These are phyloP conservation scores for Trichoderma simmonsii DNA, from an alignment of 2,329 filamentous ascomycete genomes.

Conservation along the genomic window DNA sequence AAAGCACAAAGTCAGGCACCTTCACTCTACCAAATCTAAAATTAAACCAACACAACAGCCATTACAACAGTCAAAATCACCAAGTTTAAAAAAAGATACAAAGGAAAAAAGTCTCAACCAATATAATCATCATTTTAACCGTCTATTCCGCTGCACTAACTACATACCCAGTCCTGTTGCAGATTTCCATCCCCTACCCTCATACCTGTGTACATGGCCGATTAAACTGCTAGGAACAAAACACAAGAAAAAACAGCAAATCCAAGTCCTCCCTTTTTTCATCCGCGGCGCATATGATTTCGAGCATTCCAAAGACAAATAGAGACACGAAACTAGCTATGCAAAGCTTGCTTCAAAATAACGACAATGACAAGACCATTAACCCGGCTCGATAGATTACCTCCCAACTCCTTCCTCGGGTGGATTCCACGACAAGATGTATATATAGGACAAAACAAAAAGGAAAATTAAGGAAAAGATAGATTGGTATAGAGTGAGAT, in stretches of 20 bases:
- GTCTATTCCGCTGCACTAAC: conserved; percentile 12
- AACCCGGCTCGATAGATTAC: conserved; percentile 11
- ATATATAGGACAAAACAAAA: not conserved
- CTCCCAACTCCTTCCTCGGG: conserved; percentile 3
- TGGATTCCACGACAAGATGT: not conserved
- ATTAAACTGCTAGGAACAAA: conserved; percentile 15
- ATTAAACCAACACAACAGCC: not conserved
- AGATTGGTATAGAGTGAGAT: not conserved
- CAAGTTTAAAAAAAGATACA: too few species aligned
- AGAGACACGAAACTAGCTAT: conserved; percentile 1
- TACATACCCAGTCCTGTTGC: conserved; percentile 12
- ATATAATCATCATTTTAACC: conserved; percentile 4
- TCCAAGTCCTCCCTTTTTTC: conserved; percentile 4
- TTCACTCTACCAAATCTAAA: not conserved
- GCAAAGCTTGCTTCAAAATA: conserved; percentile 4
- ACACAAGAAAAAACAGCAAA: not conserved
- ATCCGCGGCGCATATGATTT: not conserved
- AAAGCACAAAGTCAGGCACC: not conserved
- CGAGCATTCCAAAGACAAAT: not conserved
- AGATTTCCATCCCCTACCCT: conserved; percentile 4
- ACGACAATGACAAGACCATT: conserved; percentile 6
- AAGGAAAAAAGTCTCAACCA: not conserved
- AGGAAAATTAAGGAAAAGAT: not conserved
- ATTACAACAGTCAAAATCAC: not conserved
- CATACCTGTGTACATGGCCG: conserved; percentile 8